Evolutionary conservation across 371 early-diverging fungal species (phyloP), one percentile per base, ranked within the genome.

Genomic region (Lichtheimia corymbifera): DNA sequence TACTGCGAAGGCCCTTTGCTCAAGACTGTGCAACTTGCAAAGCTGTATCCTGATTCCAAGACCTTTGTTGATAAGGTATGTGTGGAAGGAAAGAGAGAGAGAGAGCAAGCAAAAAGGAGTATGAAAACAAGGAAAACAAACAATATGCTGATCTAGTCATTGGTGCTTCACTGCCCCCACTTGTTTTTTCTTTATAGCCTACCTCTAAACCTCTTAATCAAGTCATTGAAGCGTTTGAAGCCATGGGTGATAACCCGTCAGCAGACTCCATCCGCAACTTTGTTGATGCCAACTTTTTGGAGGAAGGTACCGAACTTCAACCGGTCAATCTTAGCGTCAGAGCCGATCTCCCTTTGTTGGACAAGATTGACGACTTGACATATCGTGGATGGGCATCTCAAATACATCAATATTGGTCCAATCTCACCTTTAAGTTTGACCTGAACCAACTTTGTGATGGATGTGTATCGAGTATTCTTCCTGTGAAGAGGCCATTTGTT

Each of bases 1-100:
- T 91, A 88, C 65, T 92, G 92, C 71, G 69, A 79, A 18, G 88
- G 91, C n/a, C 73, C 74, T 13, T 42, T 91, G 4, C 66, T 92
- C 14, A 71, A 83, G 11, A 67, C 80, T 0, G 82, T 92, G 5
- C 90, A 92, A 56, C 61, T 85, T 55, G 82, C 87, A 9, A 51
- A 61, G 15, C 53, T 90, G 3, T 91, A 75, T 68, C 51, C 70
- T 1, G 93, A 93, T 63, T 90, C 90, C 45, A 93, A 93, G 69
- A 85, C 86, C 4, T 86, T 88, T 76, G 86, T 86, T 5, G 86
- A 86, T 61, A 83, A 71, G 79, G 83, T 82, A 47, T 35, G 35
- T 7, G 28, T 35, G 35, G 9, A 11, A 35, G 35, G 9, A 11
- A 11, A 35, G 35, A 35, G 9, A 18, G 1, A 28, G 58, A 45